Base-by-base conservation (phyloP, 257 asterid species). In the Oldenlandia corymbosa region DNA sequence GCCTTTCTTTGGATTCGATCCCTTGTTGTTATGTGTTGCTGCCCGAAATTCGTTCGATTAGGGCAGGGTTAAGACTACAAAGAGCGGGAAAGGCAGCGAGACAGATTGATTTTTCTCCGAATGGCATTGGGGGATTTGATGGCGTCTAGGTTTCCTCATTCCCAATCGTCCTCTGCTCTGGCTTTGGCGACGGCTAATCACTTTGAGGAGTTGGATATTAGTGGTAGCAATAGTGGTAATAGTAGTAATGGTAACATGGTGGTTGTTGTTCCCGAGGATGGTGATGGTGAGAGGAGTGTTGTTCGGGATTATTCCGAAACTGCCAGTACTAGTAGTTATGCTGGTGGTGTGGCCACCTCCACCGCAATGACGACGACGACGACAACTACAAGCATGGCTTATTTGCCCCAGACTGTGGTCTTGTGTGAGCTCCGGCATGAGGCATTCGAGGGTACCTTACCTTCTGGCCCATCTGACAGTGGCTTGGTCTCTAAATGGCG, bases 101-200 rank as follows among this genome's bases (percentile, higher is more conserved):
- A 76, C 55, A 23, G 42, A 27, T 52, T 31, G 67, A 34, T 56
- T 68, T 70, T 79, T n/a, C n/a, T n/a, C n/a, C n/a, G 84, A 51
- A 90, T 93, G 99, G 99, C 99, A 87, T 83, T 93, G 92, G 99
- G 97, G 60, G 97, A 90, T 83, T 81, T 90, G 78, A 93, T 93
- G 97, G 88, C 86, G 43, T 90, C 97, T 23, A 79, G 97, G 82
- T 85, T 81, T 75, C n/a, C n/a, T n/a, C n/a, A n/a, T n/a, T 85
- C 99, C 27, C 95, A 83, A 72, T 92, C 99, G 53, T 67, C 96
- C 2, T 72, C 83, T 42, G 80, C 83, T 56, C 78, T 85, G 26
- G 77, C 86, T n/a, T n/a, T n/a, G 28, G 79, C 78, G 67, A 84
- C 83, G 62, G 66, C 95, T 13, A 85, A 76, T 78, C 96, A 85